A percentile compares a stretch with the other conserved stretches of the same genome.
These are phyloP conservation scores for Rosa chinensis DNA, from an alignment of 306 rosid genomes.

Conservation along the genomic window DNA sequence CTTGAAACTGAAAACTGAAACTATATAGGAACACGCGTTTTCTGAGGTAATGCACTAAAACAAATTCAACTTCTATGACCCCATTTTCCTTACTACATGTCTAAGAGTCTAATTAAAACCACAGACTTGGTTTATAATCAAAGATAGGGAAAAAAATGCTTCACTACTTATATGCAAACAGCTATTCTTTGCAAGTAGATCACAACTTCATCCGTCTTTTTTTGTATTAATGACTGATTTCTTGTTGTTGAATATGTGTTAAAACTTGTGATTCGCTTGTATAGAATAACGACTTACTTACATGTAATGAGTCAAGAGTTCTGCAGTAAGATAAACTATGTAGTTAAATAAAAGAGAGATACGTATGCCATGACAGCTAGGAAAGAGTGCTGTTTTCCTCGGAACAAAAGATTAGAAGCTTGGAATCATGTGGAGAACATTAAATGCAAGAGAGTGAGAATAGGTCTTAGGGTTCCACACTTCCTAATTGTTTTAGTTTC, in stretches of 20 bases:
- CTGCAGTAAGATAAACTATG: constrained; percentile 19
- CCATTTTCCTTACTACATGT: constrained; percentile 10
- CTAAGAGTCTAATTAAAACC: constrained; percentile 20
- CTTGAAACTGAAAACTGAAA: constrained; percentile 29
- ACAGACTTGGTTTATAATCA: constrained; percentile 23
- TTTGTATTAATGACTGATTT: neutral
- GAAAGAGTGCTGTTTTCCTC: constrained; percentile 46
- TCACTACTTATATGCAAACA: neutral
- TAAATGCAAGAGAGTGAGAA: constrained; percentile 50
- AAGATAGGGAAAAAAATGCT: neutral
- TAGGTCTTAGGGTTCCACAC: constrained; percentile 51
- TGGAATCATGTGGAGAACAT: constrained; percentile 74
- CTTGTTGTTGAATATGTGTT: neutral
- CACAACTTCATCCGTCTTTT: neutral
- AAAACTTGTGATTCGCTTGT: neutral
- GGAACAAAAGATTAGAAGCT: constrained; percentile 53
- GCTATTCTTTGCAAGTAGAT: neutral
- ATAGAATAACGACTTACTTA: neutral
- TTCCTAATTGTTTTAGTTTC: constrained; percentile 36
- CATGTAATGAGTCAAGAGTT: neutral
- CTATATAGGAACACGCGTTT: constrained; percentile 23
- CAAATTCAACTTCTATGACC: constrained; percentile 32
- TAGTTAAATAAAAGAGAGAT: constrained; percentile 11
- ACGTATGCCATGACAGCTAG: constrained; percentile 32
- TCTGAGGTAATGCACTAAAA: constrained; percentile 29